Base-by-base conservation (phyloP, 352 stramenopile genomes). In the Globisporangium middletonii region DNA sequence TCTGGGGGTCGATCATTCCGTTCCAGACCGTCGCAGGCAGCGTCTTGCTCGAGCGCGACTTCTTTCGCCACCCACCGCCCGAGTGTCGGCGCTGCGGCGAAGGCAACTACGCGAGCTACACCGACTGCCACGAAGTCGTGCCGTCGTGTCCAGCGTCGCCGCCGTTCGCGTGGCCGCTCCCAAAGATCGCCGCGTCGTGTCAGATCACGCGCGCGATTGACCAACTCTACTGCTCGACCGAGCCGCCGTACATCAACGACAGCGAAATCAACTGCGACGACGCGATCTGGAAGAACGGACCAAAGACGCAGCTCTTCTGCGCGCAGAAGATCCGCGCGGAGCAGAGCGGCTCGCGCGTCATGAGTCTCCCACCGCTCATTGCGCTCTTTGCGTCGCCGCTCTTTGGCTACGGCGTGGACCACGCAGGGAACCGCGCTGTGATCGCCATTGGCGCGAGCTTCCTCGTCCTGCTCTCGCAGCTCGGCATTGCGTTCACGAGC, bases 11-110 rank as follows among this genome's bases (percentile, higher is more conserved):
- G 27, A 75, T 95, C 28, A 64, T 95, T 16, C 86, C 88, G 7
- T 95, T 95, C 47, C 95, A 96, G 57, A 92, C 79, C 49, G 80
- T 97, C 3, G 78, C 85, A 3, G 73, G 67, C 16, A 86, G 75
- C 26, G 66, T 96, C 33, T 52, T 96, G 16, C 67, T 94, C 46
- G 83, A 96, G 53, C 67, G 84, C 30, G 76, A 92, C 59, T 93
- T 69, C 41, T 80, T 79, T 43, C 64, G 63, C 3, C 38, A 27
- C 1, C 71, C 69, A 19, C 73, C 73, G 1, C 11, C 15, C 6
- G 50, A 60, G 11, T 83, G 73, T 55, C 48, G 30, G 15, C 66
- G 69, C 35, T 83, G 73, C 41, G 71, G 72, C 8, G 59, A 69
- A 35, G 72, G 67, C 7, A 63, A 59, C 12, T 81, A 85, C 47